Evolutionary conservation across 2,329 filamentous ascomycete species (phyloP).

Genomic region (Colletotrichum sp.): DNA sequence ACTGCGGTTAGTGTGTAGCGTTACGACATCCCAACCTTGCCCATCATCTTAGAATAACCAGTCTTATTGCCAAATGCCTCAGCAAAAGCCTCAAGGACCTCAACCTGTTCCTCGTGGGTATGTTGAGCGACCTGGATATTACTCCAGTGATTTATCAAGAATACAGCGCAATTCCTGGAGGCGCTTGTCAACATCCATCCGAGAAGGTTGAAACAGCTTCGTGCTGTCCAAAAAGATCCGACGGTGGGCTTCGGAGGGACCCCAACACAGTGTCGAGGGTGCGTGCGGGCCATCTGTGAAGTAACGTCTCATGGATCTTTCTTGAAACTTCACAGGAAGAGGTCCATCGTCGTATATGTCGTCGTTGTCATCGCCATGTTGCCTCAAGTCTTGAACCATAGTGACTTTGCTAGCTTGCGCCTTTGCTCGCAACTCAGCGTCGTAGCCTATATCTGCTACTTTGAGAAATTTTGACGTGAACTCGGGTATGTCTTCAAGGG

Average conservation of each 20-base stretch:
- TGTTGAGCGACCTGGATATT: not conserved
- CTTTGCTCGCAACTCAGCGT: not conserved
- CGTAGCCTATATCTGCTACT: not conserved
- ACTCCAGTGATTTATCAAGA: not conserved
- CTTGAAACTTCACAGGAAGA: not conserved
- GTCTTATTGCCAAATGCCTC: not conserved
- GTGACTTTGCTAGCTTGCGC: not conserved
- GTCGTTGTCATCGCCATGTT: not conserved
- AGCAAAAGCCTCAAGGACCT: not conserved
- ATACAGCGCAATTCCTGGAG: not conserved
- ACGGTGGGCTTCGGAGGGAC: not conserved
- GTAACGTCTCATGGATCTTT: not conserved
- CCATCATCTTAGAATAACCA: not conserved
- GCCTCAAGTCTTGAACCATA: not conserved
- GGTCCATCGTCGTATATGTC: not conserved
- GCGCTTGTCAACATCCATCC: not conserved
- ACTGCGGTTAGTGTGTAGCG: not conserved
- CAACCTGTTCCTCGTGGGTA: not conserved
- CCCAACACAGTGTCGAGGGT: not conserved
- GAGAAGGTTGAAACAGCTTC: not conserved
- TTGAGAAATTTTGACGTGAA: not conserved
- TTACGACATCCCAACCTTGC: not conserved
- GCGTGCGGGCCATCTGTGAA: not conserved
- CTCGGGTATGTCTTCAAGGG: not conserved
- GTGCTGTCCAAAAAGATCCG: not conserved